phyloP scores from a whole-genome alignment of 805 yeast genomes.

The Wickerhamiella parazyma region DNA sequence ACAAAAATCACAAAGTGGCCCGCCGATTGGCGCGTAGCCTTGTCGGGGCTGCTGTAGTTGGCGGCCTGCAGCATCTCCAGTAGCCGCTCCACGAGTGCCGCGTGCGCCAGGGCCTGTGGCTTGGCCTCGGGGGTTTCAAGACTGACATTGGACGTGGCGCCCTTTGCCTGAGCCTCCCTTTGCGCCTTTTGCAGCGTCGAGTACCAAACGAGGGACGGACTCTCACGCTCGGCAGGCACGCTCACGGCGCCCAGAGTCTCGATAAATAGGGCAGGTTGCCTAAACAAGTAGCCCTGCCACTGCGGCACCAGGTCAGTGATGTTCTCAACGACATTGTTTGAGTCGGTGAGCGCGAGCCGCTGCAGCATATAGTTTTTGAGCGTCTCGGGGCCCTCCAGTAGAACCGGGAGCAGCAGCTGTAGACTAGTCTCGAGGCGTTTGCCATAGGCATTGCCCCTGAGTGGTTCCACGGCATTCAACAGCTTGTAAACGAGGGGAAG shows the following conservation, averaged over 20 bases:
- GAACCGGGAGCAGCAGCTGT: not conserved
- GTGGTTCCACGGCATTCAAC: not conserved
- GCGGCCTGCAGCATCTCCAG: not conserved
- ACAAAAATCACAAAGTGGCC: not conserved
- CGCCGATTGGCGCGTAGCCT: not conserved
- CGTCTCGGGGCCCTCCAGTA: constrained; percentile 1
- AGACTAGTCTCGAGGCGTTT: constrained; percentile 1
- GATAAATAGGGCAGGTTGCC: not conserved
- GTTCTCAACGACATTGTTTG: not conserved
- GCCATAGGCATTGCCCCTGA: constrained; percentile 2
- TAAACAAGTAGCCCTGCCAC: not conserved
- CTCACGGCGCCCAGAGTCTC: not conserved
- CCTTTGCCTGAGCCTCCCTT: not conserved
- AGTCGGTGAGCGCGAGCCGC: not conserved
- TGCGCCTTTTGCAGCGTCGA: not conserved
- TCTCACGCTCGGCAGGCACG: not conserved
- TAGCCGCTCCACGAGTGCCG: not conserved
- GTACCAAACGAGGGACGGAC: not conserved
- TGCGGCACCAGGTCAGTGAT: not conserved
- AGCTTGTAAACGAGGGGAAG: not conserved
- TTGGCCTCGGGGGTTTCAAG: not conserved
- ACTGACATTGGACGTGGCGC: not conserved
- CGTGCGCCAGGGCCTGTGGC: not conserved
- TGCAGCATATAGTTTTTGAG: not conserved
- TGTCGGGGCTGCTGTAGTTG: not conserved